Conservation (phyloP, 2,329 filamentous ascomycete species). For the Penicillium nordicum region DNA sequence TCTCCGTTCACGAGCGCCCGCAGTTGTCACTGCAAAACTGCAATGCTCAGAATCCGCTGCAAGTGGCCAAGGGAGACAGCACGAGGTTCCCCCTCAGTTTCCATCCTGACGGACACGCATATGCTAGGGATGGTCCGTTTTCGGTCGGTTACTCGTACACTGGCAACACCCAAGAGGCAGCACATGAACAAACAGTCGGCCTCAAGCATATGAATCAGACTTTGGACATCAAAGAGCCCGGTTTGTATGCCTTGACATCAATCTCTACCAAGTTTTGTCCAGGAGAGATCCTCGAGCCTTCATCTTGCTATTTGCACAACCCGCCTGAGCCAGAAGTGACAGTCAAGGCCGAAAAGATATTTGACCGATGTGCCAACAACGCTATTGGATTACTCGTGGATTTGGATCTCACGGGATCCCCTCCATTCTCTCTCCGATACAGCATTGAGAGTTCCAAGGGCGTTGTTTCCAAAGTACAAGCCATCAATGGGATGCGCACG, state of each 20-base stretch:
- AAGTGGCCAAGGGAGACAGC: constrained; percentile 71
- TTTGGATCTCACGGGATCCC: constrained; percentile 85
- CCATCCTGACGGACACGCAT: constrained; percentile 57
- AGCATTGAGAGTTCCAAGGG: constrained; percentile 62
- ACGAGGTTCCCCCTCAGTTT: constrained; percentile 70
- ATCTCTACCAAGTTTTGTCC: constrained; percentile 77
- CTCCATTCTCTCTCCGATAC: constrained; percentile 83
- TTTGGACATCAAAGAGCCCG: constrained; percentile 69
- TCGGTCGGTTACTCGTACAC: constrained; percentile 79
- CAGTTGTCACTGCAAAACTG: constrained; percentile 69
- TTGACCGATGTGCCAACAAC: constrained; percentile 92
- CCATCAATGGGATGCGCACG: constrained; percentile 68
- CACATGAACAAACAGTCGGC: constrained; percentile 55
- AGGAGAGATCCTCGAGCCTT: constrained; percentile 87
- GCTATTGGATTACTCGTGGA: constrained; percentile 87
- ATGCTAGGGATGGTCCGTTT: constrained; percentile 63
- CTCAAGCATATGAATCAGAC: constrained; percentile 57
- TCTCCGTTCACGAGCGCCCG: constrained; percentile 84
- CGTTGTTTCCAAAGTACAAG: constrained; percentile 52
- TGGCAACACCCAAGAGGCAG: constrained; percentile 63
- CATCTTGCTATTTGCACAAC: constrained; percentile 88
- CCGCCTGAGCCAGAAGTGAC: constrained; percentile 79
- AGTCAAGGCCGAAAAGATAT: constrained; percentile 74
- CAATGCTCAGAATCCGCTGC: constrained; percentile 74
- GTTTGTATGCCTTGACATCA: constrained; percentile 79